Conservation (phyloP, 495 filamentous ascomycete genomes). For the Penicillium pulvis region DNA sequence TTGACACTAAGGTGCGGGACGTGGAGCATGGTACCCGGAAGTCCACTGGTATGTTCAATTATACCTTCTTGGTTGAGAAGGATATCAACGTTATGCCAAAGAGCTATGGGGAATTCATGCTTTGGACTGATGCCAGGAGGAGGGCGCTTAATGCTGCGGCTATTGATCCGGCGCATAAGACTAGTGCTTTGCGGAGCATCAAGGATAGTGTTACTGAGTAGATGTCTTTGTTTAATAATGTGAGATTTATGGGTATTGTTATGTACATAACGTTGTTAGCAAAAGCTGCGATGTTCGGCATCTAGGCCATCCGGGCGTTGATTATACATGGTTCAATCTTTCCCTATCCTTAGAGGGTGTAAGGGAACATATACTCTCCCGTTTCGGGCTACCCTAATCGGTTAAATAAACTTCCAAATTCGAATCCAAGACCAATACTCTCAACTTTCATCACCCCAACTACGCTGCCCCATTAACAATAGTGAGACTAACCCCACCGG, state of each 20-base stretch:
- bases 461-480: no score
- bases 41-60: conserved; percentile 81
- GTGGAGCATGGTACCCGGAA: conserved; percentile 76
- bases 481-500: no score
- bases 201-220: conserved; percentile 53
- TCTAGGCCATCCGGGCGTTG: no score
- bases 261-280: not conserved
- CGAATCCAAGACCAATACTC: no score
- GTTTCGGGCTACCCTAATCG: no score
- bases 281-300: not conserved
- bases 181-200: conserved; percentile 39
- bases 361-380: no score
- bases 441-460: no score
- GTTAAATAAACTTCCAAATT: no score
- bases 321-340: no score
- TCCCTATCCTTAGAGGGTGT: no score
- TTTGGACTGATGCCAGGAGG: conserved; percentile 73
- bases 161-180: conserved; percentile 37
- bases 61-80: conserved; percentile 76
- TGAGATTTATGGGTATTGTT: not conserved
- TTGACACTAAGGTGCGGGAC: conserved; percentile 75
- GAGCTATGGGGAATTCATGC: conserved; percentile 76
- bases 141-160: conserved; percentile 52
- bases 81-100: conserved; percentile 75
- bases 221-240: not conserved